Conservation (phyloP, 2,329 filamentous ascomycete genomes). For the Epicoccum sorghinum region DNA sequence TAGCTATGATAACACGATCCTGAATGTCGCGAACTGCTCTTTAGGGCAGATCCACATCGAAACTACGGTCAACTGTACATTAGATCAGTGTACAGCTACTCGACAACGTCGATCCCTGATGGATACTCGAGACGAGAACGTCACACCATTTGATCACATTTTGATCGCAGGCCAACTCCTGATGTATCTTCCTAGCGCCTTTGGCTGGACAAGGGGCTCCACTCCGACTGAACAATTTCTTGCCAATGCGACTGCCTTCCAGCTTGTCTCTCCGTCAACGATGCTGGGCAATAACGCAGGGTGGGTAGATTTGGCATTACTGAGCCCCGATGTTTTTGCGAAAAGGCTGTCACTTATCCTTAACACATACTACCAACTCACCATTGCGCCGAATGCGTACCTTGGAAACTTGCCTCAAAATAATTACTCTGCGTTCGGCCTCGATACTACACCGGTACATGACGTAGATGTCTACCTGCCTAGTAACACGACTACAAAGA, state of each 20-base stretch:
- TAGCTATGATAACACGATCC: background rate
- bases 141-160: background rate
- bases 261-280: background rate
- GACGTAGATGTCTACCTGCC: background rate
- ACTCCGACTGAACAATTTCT: background rate
- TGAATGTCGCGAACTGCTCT: background rate
- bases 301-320: background rate
- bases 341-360: background rate
- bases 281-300: background rate
- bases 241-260: background rate
- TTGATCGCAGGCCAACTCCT: background rate
- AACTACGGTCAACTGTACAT: background rate
- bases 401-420: background rate
- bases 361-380: background rate
- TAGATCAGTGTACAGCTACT: too few species aligned
- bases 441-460: background rate
- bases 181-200: background rate
- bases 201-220: background rate
- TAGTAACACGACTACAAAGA: background rate
- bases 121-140: background rate
- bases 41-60: background rate
- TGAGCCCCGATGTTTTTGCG: background rate
- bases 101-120: background rate
- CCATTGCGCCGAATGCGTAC: background rate
- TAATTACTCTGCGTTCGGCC: background rate